A percentile compares a stretch with the other conserved stretches of the same genome.
These are phyloP conservation scores for Candida yuanshanica DNA, from an alignment of 805 yeast genomes.

Conservation along the genomic window DNA sequence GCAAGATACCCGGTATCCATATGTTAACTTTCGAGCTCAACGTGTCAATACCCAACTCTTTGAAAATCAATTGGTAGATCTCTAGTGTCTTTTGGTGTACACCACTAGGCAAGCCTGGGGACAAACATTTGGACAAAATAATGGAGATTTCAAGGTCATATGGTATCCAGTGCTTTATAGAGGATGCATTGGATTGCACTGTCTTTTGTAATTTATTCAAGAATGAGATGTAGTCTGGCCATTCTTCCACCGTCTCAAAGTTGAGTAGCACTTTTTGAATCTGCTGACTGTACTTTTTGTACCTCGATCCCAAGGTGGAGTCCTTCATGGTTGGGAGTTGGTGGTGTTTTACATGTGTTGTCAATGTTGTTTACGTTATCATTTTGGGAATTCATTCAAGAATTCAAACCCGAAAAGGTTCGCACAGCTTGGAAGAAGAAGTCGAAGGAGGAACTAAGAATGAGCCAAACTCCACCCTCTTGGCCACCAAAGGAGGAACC, in stretches of 20 bases:
- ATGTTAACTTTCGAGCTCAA: slow-evolving; percentile 51
- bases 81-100: slow-evolving; percentile 88
- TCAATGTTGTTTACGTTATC: neutral
- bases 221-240: slow-evolving; percentile 97
- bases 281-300: slow-evolving; percentile 59
- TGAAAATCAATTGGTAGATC: slow-evolving; percentile 67
- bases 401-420: neutral
- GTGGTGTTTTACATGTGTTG: neutral
- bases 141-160: slow-evolving; percentile 59
- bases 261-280: slow-evolving; percentile 67
- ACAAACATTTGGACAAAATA: slow-evolving; percentile 70
- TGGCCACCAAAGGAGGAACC: slow-evolving; percentile 12
- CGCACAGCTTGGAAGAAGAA: neutral
- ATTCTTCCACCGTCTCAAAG: slow-evolving; percentile 83
- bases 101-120: slow-evolving; percentile 85
- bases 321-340: neutral
- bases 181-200: slow-evolving; percentile 39
- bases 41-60: slow-evolving; percentile 48
- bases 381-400: neutral
- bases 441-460: neutral
- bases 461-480: slow-evolving; percentile 10
- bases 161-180: slow-evolving; percentile 55
- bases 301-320: slow-evolving; percentile 45
- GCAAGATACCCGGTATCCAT: slow-evolving; percentile 94
- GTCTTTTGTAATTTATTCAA: slow-evolving; percentile 75